Percentiles rank a stretch among this genome's conserved stretches.
Evolutionary conservation across 345 rosid species (phyloP).

Genomic region (Aethionema arabicum): DNA sequence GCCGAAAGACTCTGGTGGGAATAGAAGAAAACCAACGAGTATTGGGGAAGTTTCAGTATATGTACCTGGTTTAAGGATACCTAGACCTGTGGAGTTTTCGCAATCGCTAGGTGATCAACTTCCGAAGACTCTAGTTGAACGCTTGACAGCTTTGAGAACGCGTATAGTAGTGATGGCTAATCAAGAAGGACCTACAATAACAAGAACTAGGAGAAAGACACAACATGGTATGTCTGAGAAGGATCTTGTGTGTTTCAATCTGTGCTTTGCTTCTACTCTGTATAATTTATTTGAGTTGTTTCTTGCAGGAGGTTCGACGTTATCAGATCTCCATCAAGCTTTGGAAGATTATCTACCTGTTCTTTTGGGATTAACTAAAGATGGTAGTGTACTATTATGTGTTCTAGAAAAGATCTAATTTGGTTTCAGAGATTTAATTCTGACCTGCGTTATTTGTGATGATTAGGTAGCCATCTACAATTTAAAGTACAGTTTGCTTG

Average conservation of each 20-base stretch:
- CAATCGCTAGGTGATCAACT: slow-evolving; percentile 64
- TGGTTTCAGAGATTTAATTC: slow-evolving; percentile 24
- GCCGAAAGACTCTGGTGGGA: slow-evolving; percentile 75
- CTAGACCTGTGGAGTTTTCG: slow-evolving; percentile 81
- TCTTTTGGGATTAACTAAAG: slow-evolving; percentile 83
- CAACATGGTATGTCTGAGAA: slow-evolving; percentile 68
- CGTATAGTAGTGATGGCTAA: slow-evolving; percentile 97
- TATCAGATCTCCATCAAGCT: slow-evolving; percentile 94
- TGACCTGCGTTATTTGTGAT: slow-evolving; percentile 19
- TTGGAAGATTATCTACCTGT: slow-evolving; percentile 97
- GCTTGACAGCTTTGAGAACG: slow-evolving; percentile 80
- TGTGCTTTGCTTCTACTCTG: slow-evolving; percentile 1
- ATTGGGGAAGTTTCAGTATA: slow-evolving; percentile 89
- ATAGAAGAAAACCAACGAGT: slow-evolving; percentile 75
- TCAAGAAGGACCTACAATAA: slow-evolving; percentile 94
- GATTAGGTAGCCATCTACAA: slow-evolving; percentile 69
- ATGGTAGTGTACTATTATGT: slow-evolving; percentile 48
- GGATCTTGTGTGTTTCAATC: slow-evolving; percentile 13
- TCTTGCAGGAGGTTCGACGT: slow-evolving; percentile 80
- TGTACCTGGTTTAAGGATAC: slow-evolving; percentile 94
- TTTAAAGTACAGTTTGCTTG: slow-evolving; percentile 81
- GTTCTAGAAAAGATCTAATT: slow-evolving; percentile 2
- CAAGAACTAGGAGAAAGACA: slow-evolving; percentile 91
- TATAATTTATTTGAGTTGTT: slow-evolving; percentile 26
- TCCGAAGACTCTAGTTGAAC: slow-evolving; percentile 73